Evolutionary conservation across 306 rosid genomes (phyloP), one percentile per base, ranked within the genome.

Genomic region (Inga leiocalycina): DNA sequence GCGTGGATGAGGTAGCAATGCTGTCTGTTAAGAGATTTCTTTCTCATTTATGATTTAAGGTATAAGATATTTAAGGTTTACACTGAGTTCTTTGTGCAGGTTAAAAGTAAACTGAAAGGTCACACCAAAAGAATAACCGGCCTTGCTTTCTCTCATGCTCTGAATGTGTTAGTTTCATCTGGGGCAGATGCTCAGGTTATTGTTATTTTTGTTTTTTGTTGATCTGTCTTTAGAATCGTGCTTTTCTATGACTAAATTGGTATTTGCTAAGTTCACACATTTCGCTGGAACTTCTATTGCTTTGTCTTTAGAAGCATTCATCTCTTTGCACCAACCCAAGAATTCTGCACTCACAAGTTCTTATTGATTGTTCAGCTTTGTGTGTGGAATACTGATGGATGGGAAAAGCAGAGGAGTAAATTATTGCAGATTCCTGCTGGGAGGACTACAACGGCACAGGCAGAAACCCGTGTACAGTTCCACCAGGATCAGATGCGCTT

Each of bases 111-210:
- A 91, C 99, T 95, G 74, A 93, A 93, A 82, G 99, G 99, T 44
- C 99, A 95, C 83, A 91, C 97, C 75, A 93, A 95, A 87, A 93
- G 94, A 90, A 91, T 95, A 61, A 93, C 99, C 54, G 99, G 99
- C 85, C 93, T 95, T 68, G 98, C 98, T 37, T 95, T 95, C 78
- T 95, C 99, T 76, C 95, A 93, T 79, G 89, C 88, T n/a, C 78
- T 95, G 82, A 95, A 90, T 72, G 92, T 91, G 73, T 89, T 95
- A 79, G 93, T 95, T 86, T 95, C 99, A 83, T 91, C 99, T 10
- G 99, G 99, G 87, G 98, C 99, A 14, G 99, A 95, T 85, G 93
- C 97, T 79, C 99, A 95, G 99, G 99, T 95, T 70, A 77, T 83
- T 46, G 34, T 79, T n/a, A 24, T n/a, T 59, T 10, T 76, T 76